phyloP scores from a whole-genome alignment of 352 stramenopile species.

The Globisporangium sylvaticum region DNA sequence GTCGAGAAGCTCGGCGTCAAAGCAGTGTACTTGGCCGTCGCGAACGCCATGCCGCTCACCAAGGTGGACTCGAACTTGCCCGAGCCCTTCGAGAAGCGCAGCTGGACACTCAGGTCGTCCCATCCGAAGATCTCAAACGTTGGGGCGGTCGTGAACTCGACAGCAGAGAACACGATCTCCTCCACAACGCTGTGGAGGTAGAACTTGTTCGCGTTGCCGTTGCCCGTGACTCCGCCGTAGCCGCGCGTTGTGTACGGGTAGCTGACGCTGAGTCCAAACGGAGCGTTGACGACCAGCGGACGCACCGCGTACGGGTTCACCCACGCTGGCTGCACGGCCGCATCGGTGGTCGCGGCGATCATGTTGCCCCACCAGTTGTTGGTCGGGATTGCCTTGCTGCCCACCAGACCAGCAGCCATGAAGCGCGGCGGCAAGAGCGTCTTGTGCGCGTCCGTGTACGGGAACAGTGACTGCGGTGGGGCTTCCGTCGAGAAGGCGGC shows the following conservation, averaged over 20 bases:
- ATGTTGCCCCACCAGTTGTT: constrained; percentile 80
- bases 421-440: constrained; percentile 48
- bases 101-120: constrained; percentile 48
- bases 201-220: constrained; percentile 42
- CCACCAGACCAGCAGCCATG: constrained; percentile 38
- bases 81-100: constrained; percentile 33
- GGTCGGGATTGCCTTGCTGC: constrained; percentile 46
- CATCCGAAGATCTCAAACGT: constrained; percentile 41
- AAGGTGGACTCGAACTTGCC: constrained; percentile 46
- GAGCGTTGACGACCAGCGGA: constrained; percentile 29
- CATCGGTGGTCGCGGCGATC: constrained; percentile 31
- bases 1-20: constrained; percentile 44
- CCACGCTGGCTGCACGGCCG: constrained; percentile 48
- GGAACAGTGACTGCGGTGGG: constrained; percentile 20
- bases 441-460: constrained; percentile 20
- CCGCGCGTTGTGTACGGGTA: constrained; percentile 52
- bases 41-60: constrained; percentile 63
- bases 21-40: constrained; percentile 42
- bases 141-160: constrained; percentile 34
- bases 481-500: constrained; percentile 26
- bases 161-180: constrained; percentile 50
- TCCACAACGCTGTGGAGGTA: constrained; percentile 42
- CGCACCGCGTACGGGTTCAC: constrained; percentile 61
- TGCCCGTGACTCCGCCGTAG: constrained; percentile 43
- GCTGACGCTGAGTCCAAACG: constrained; percentile 46